Conservation (phyloP, 352 stramenopile species). For the Lagenidium giganteum region DNA sequence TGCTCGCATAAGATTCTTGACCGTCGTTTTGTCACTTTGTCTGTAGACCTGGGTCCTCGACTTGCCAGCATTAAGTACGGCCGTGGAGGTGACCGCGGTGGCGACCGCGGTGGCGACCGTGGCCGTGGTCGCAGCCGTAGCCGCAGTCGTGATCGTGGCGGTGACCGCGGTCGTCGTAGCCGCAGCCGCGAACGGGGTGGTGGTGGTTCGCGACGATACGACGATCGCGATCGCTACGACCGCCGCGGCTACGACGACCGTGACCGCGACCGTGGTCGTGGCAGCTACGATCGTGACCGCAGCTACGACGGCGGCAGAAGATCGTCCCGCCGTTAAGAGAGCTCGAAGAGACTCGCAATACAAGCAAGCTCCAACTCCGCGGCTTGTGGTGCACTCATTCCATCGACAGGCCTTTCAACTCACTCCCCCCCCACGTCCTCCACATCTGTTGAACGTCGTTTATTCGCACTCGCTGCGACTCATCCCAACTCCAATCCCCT, state of each 20-base stretch:
- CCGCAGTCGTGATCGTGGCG: conserved; percentile 37
- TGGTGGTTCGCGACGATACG: conserved; percentile 21
- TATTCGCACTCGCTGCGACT: too few species aligned
- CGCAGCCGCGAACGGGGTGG: too few species aligned
- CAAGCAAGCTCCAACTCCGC: too few species aligned
- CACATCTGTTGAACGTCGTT: too few species aligned
- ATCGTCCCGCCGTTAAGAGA: conserved; percentile 21
- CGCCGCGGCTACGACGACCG: conserved; percentile 55
- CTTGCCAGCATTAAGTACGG: conserved; percentile 77
- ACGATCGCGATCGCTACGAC: conserved; percentile 40
- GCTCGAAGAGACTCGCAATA: too few species aligned
- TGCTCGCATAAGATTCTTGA: not conserved
- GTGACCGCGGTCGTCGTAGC: conserved; percentile 28
- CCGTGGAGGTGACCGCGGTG: conserved; percentile 20
- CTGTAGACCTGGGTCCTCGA: conserved; percentile 58
- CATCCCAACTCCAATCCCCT: too few species aligned
- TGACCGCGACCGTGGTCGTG: conserved; percentile 23
- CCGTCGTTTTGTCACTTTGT: not conserved
- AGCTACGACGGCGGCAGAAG: conserved; percentile 33
- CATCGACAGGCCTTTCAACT: too few species aligned
- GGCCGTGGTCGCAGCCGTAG: conserved; percentile 31
- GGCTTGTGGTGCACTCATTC: too few species aligned
- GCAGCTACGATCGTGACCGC: conserved; percentile 18
- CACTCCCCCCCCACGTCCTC: too few species aligned
- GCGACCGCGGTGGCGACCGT: conserved; percentile 12